These are phyloP conservation scores for Nepenthes gracilis DNA, from an alignment of 148 eudicot species.

Conservation along the genomic window DNA sequence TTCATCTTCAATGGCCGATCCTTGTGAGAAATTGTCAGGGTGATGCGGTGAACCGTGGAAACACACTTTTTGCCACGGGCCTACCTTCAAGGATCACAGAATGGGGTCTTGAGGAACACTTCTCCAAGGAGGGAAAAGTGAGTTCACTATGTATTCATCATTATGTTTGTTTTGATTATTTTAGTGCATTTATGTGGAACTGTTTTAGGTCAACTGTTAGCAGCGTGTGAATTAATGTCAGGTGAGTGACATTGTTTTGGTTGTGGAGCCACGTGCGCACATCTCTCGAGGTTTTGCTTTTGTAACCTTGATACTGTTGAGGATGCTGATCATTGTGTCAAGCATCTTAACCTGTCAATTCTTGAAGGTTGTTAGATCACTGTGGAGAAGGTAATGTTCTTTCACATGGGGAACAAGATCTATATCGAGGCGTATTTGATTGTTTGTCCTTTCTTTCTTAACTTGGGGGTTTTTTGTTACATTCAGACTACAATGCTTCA, in stretches of 20 bases:
- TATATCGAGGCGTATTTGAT: constrained; percentile 16
- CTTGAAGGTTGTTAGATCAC: constrained; percentile 92
- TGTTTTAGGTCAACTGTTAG: too few species aligned
- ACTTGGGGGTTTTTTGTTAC: constrained; percentile 88
- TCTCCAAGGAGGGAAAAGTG: constrained; percentile 83
- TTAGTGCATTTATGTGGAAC: background rate
- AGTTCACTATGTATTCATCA: constrained; percentile 4
- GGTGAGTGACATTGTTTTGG: constrained; percentile 62
- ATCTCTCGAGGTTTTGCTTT: constrained; percentile 94
- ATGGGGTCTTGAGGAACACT: constrained; percentile 86
- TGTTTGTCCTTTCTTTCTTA: constrained; percentile 30
- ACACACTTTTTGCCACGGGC: constrained; percentile 83
- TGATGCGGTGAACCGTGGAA: background rate
- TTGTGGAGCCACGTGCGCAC: constrained; percentile 85
- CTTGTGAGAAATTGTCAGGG: constrained; percentile 5
- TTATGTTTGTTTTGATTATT: background rate
- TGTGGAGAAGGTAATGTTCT: constrained; percentile 76
- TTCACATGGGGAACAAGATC: constrained; percentile 4
- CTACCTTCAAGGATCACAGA: constrained; percentile 89
- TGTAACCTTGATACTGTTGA: constrained; percentile 61
- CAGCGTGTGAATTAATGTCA: constrained; percentile 8
- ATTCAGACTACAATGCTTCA: constrained; percentile 89
- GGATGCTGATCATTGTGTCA: constrained; percentile 80
- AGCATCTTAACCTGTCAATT: constrained; percentile 74
- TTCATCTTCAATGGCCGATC: background rate